A percentile compares a stretch with the other conserved stretches of the same genome.
Conservation (phyloP, 1,139 yeast species). For the Meyerozyma athensensis region DNA sequence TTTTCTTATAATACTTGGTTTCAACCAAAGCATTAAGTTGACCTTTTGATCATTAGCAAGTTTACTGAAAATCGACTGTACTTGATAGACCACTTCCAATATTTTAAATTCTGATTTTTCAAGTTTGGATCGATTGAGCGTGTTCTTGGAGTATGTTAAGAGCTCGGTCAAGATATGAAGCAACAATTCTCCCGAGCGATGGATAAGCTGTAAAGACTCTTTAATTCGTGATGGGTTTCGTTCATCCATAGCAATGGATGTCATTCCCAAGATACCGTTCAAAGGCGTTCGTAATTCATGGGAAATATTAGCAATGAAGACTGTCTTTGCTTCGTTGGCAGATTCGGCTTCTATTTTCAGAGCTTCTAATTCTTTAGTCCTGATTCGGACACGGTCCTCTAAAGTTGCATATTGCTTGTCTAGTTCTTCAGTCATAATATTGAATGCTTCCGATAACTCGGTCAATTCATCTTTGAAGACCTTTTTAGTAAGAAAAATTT, state of each 20-base stretch:
- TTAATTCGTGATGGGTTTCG: constrained; percentile 60
- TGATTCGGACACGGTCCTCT: constrained; percentile 83
- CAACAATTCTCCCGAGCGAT: constrained; percentile 81
- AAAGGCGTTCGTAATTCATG: constrained; percentile 94
- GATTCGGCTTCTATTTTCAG: constrained; percentile 88
- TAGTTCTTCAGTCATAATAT: constrained; percentile 84
- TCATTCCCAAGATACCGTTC: constrained; percentile 95
- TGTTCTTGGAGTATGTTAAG: constrained; percentile 83
- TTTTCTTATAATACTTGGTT: constrained; percentile 57
- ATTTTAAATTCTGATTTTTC: constrained; percentile 77
- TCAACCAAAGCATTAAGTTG: constrained; percentile 48
- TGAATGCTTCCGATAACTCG: constrained; percentile 83
- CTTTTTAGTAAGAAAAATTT: constrained; percentile 53
- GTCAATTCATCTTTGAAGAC: constrained; percentile 80
- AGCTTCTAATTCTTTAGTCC: constrained; percentile 85
- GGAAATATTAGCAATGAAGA: constrained; percentile 91
- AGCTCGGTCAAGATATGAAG: constrained; percentile 85
- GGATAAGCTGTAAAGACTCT: constrained; percentile 66
- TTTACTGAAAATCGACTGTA: constrained; percentile 82
- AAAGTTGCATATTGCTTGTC: constrained; percentile 77
- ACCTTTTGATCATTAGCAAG: constrained; percentile 78
- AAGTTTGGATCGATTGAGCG: constrained; percentile 77
- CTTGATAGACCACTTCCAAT: constrained; percentile 74
- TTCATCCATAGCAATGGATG: constrained; percentile 89
- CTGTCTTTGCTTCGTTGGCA: constrained; percentile 92